Evolutionary conservation across 2,329 filamentous ascomycete species (phyloP).

Genomic region (Dactylellina leptospora): DNA sequence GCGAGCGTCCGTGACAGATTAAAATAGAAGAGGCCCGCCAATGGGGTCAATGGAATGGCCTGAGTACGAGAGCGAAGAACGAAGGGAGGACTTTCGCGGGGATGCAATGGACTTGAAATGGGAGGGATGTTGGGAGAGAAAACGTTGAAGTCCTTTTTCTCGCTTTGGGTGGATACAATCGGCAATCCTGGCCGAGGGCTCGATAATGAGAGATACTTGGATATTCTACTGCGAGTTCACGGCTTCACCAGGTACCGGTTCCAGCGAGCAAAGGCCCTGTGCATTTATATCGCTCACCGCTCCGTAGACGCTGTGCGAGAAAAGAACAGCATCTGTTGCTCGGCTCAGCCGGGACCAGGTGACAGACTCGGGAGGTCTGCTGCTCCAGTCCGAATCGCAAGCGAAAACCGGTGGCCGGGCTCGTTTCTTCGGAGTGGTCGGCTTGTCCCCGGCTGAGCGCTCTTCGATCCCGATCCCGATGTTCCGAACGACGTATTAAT

Average conservation of each 20-base stretch:
- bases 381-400: constrained; percentile 16
- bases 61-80: neutral
- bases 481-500: constrained; percentile 4
- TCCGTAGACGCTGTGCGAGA: neutral
- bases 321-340: neutral
- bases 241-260: neutral
- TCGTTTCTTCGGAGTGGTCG: constrained; percentile 31
- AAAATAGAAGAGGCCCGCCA: too few relatives aligned
- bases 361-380: constrained; percentile 30
- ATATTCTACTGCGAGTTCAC: too few relatives aligned
- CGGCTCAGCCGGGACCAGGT: constrained; percentile 32
- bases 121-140: constrained; percentile 20
- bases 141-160: constrained; percentile 42
- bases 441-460: constrained; percentile 34
- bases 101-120: constrained; percentile 9
- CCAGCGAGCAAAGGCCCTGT: neutral
- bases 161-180: constrained; percentile 44
- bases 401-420: constrained; percentile 10
- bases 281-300: constrained; percentile 39
- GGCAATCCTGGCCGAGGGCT: constrained; percentile 22
- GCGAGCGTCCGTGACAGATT: too few relatives aligned
- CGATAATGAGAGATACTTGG: too few relatives aligned
- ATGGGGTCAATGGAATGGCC: neutral
- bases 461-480: constrained; percentile 41
- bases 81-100: constrained; percentile 1